Evolutionary conservation across 2,329 filamentous ascomycete genomes (phyloP).

Genomic region (Phaeophleospora eucalypticola): DNA sequence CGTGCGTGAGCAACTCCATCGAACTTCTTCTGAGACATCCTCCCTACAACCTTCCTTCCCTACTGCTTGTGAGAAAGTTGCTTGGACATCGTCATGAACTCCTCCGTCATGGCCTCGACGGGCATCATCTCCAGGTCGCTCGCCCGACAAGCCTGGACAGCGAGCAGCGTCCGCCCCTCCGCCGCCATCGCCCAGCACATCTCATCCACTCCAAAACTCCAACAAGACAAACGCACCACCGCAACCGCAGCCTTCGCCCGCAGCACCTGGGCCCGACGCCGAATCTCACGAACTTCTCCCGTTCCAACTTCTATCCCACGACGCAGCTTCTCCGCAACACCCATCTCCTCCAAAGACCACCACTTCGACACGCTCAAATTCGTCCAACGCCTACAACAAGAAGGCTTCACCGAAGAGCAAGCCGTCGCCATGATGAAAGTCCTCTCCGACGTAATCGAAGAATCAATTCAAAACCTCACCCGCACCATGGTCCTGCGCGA

Average conservation of each 20-base stretch:
- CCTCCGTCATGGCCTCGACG: not conserved
- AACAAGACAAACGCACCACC: slow-evolving; percentile 17
- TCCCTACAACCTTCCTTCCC: too few species aligned
- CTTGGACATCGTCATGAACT: not conserved
- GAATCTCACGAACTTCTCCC: slow-evolving; percentile 4
- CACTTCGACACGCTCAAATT: slow-evolving; percentile 99
- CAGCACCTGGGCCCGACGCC: slow-evolving; percentile 16
- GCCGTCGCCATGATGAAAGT: slow-evolving; percentile 98
- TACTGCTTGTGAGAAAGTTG: too few species aligned
- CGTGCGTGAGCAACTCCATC: not conserved
- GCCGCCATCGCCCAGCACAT: slow-evolving; percentile 14
- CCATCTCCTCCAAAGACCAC: slow-evolving; percentile 65
- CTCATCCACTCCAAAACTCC: slow-evolving; percentile 6
- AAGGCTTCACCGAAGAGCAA: slow-evolving; percentile 94
- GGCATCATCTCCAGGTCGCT: slow-evolving; percentile 34
- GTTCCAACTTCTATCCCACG: slow-evolving; percentile 10
- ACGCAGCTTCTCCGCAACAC: slow-evolving; percentile 62
- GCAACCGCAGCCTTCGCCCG: slow-evolving; percentile 21
- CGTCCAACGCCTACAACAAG: slow-evolving; percentile 79
- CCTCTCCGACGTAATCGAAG: slow-evolving; percentile 92
- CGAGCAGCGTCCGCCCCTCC: slow-evolving; percentile 26
- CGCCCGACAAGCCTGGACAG: slow-evolving; percentile 36
- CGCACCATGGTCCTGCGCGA: slow-evolving; percentile 97
- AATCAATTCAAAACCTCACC: slow-evolving; percentile 95
- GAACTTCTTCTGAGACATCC: not conserved